Evolutionary conservation across 805 yeast species (phyloP), one percentile per base, ranked within the genome.

Genomic region (Naumovozyma dairenensis): DNA sequence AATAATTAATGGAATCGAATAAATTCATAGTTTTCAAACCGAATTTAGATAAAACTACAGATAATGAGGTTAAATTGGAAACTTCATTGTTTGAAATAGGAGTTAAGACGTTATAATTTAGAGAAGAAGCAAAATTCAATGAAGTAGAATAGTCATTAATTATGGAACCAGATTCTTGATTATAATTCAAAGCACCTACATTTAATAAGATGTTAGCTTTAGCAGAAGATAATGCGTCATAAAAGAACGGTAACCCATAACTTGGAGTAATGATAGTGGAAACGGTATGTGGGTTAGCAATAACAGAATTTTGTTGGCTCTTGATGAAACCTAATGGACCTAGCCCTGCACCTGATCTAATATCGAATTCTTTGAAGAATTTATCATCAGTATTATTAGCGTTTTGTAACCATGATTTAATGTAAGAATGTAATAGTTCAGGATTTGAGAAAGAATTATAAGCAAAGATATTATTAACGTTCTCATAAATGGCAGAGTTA

Each of bases 291-390:
- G 49, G 38, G 6, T 16, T 13, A 6, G 21, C 22, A 17, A 42
- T 34, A 17, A 46, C 40, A 19, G 50, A 39, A n/a, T 21, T 15
- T n/a, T n/a, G n/a, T n/a, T n/a, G n/a, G n/a, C n/a, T n/a, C 1
- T 34, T 30, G 34, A 73, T 57, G 60, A 77, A 87, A 25, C 96
- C 96, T 32, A 82, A 63, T 29, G 89, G 69, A 18, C 82, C 72
- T 41, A 75, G 69, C 29, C 89, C 83, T 21, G 95, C 92, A 48
- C 96, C 96, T 2, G 80, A 65, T 55, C 94, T 75, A 36, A 83
- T 72, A 51, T 86, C 85, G 37, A 79, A 57, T 42, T 70, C 59
- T 29, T 52, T 47, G 30, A 49, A 50, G 27, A 33, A 48, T 12
- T 39, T 32, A 12, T 35, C 25, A 9, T 32, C 36, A 16, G 16